Conservation (phyloP, 495 filamentous ascomycete species). For the Penicillium arizonense region DNA sequence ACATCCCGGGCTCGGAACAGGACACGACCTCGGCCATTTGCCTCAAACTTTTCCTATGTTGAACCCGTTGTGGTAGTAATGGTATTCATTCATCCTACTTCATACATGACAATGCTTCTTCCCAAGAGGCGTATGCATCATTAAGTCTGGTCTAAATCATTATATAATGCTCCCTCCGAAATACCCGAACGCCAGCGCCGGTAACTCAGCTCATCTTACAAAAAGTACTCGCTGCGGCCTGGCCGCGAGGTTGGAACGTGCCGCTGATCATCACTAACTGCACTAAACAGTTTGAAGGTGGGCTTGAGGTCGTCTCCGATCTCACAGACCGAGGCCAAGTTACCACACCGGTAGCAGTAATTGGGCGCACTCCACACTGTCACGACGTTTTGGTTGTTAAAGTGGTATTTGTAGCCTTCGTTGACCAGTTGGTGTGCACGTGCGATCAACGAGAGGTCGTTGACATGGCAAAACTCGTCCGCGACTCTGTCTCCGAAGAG, state of each 20-base stretch:
- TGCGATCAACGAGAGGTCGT: constrained; percentile 90
- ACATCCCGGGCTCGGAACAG: constrained; percentile 11
- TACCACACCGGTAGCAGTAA: constrained; percentile 98
- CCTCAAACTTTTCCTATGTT: background rate
- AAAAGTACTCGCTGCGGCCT: constrained; percentile 89
- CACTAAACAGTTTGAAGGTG: constrained; percentile 91
- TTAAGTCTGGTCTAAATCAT: constrained; percentile 36
- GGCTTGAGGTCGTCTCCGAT: constrained; percentile 80
- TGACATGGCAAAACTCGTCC: constrained; percentile 99
- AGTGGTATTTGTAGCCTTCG: constrained; percentile 98
- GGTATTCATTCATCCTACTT: too few species aligned
- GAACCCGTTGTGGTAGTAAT: too few species aligned
- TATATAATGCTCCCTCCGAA: constrained; percentile 34
- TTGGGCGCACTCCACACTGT: constrained; percentile 99
- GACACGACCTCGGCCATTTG: background rate
- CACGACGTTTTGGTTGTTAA: constrained; percentile 92
- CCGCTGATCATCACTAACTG: constrained; percentile 87
- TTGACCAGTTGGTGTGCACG: constrained; percentile 96
- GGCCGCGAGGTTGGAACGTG: constrained; percentile 80
- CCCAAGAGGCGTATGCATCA: constrained; percentile 18
- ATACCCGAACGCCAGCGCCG: constrained; percentile 40
- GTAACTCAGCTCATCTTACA: constrained; percentile 57
- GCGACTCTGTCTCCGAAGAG: constrained; percentile 96
- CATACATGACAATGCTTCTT: background rate
- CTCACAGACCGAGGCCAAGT: constrained; percentile 96